Conservation (phyloP, 2,329 filamentous ascomycete species). For the Xylaria sp. region DNA sequence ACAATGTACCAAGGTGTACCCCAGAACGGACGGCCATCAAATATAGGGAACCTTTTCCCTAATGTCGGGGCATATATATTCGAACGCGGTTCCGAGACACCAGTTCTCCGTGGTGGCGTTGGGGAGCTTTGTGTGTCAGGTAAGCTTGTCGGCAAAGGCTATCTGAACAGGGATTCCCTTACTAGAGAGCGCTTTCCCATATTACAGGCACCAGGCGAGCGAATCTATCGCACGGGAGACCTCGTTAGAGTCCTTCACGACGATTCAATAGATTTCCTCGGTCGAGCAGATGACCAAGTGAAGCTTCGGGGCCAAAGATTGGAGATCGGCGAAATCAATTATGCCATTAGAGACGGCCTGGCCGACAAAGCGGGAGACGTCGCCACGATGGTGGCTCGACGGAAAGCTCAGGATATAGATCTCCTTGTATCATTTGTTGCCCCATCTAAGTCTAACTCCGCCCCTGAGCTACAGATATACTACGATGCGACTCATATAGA, state of each 20-base stretch:
- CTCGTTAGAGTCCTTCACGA: constrained; percentile 82
- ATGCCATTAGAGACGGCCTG: constrained; percentile 71
- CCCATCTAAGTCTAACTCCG: not conserved
- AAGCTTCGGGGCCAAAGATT: constrained; percentile 89
- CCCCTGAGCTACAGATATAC: constrained; percentile 34
- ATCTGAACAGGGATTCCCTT: constrained; percentile 79
- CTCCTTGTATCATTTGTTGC: constrained; percentile 74
- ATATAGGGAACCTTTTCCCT: constrained; percentile 84
- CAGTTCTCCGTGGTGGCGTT: constrained; percentile 77
- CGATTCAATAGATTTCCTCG: constrained; percentile 84
- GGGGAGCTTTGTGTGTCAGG: constrained; percentile 91
- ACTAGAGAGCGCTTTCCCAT: constrained; percentile 77
- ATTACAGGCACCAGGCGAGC: constrained; percentile 60
- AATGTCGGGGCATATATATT: constrained; percentile 88
- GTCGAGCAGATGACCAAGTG: constrained; percentile 87
- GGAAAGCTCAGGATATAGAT: constrained; percentile 75
- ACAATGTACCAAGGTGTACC: constrained; percentile 89
- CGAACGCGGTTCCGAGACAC: constrained; percentile 68
- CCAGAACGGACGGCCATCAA: constrained; percentile 77
- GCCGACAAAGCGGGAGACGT: constrained; percentile 65
- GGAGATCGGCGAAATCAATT: constrained; percentile 90
- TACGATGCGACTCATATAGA: constrained; percentile 43
- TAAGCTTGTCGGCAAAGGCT: constrained; percentile 86
- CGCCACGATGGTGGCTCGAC: constrained; percentile 75
- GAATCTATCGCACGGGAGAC: constrained; percentile 87